Conservation (phyloP, 352 stramenopile genomes). For the Phytophthora litchii region DNA sequence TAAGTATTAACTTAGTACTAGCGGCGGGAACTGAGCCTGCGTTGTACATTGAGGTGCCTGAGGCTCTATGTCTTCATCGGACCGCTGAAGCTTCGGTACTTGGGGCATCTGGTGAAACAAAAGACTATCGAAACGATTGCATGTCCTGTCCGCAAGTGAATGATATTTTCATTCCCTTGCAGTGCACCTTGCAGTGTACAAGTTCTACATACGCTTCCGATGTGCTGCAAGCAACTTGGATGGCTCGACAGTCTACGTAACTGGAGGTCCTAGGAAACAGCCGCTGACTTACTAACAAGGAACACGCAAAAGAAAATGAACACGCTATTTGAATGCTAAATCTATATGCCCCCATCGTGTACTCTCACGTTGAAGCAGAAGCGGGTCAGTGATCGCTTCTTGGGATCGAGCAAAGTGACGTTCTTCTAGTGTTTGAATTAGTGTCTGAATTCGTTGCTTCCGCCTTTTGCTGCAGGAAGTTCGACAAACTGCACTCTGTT, state of each 20-base stretch:
- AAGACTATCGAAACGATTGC: slow-evolving; percentile 15
- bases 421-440: too few species aligned
- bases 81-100: slow-evolving; percentile 13
- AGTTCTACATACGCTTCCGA: slow-evolving; percentile 5
- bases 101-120: slow-evolving; percentile 8
- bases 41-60: too few species aligned
- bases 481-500: slow-evolving; percentile 16
- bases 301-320: too few species aligned
- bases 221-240: slow-evolving; percentile 13
- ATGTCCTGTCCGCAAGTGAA: slow-evolving; percentile 2
- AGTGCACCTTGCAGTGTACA: slow-evolving; percentile 5
- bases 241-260: too few species aligned
- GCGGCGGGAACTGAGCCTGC: slow-evolving; percentile 1
- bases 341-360: too few species aligned
- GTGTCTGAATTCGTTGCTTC: too few species aligned
- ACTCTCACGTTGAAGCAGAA: too few species aligned
- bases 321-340: too few species aligned
- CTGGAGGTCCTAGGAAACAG: slow-evolving; percentile 31
- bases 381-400: too few species aligned
- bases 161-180: background rate
- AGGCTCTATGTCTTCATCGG: background rate
- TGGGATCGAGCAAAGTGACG: too few species aligned
- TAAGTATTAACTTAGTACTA: slow-evolving; percentile 11
- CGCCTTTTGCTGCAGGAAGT: background rate
- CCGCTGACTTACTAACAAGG: too few species aligned